Evolutionary conservation across 331 rosid genomes (phyloP).

Genomic region (Erythrophleum ivorense): DNA sequence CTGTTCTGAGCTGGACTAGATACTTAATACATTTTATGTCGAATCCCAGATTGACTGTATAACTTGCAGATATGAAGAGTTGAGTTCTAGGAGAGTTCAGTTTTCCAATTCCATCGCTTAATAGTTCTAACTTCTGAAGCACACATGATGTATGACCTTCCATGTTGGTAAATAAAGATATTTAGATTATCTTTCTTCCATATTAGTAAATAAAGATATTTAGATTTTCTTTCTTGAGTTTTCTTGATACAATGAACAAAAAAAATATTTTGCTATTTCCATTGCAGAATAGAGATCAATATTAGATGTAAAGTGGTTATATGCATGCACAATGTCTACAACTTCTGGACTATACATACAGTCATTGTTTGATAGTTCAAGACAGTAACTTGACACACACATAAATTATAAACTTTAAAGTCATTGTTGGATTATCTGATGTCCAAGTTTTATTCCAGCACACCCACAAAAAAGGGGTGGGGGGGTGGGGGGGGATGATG

Average conservation of each 20-base stretch:
- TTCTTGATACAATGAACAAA: no score
- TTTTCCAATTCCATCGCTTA: no score
- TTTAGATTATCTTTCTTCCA: no score
- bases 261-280: no score
- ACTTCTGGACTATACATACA: conserved; percentile 15
- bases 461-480: no score
- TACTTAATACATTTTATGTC: conserved; percentile 12
- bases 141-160: no score
- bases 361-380: conserved; percentile 7
- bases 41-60: conserved; percentile 4
- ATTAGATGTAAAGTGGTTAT: background rate
- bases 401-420: conserved; percentile 1
- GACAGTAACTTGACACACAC: background rate
- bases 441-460: background rate
- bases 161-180: no score
- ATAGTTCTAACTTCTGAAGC: no score
- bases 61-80: background rate
- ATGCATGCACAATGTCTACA: conserved; percentile 3
- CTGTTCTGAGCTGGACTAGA: conserved; percentile 22
- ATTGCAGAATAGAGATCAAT: no score
- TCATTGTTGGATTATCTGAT: conserved; percentile 10
- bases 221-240: no score
- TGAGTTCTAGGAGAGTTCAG: no score
- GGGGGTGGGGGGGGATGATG: background rate
- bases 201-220: no score